A percentile compares a stretch with the other conserved stretches of the same genome.
Evolutionary conservation across 805 yeast species (phyloP).

Genomic region (Scheffersomyces stipitis): DNA sequence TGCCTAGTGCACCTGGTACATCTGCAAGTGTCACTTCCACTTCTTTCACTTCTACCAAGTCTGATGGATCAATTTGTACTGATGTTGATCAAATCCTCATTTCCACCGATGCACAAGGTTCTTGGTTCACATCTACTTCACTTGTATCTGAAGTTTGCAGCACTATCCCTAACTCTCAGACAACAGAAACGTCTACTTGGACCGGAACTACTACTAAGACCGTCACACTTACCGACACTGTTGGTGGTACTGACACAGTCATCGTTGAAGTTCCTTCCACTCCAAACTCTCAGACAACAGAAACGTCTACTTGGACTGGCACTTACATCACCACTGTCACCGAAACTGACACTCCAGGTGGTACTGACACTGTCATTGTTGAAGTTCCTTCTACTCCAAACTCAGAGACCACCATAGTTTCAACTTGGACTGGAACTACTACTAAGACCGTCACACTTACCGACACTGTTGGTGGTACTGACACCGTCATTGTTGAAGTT

Average conservation of each 20-base stretch:
- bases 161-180: neutral
- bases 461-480: conserved; percentile 2
- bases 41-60: neutral
- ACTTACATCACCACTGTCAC: conserved; percentile 6
- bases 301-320: conserved; percentile 6
- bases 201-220: conserved; percentile 6
- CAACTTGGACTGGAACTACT: conserved; percentile 7
- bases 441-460: conserved; percentile 2
- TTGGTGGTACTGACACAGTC: conserved; percentile 8
- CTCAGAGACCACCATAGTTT: conserved; percentile 4
- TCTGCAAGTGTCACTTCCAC: neutral
- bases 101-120: neutral
- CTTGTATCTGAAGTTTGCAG: neutral
- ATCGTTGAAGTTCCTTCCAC: conserved; percentile 7
- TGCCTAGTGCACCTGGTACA: neutral
- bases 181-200: conserved; percentile 2
- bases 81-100: neutral
- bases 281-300: neutral
- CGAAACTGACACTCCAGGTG: conserved; percentile 1
- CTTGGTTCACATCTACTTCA: neutral
- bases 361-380: conserved; percentile 7
- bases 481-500: conserved; percentile 8
- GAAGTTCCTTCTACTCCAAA: conserved; percentile 12
- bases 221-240: conserved; percentile 1
- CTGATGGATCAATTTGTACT: neutral